Evolutionary conservation across 2,329 filamentous ascomycete species (phyloP).

Genomic region (Macrophomina tecta): DNA sequence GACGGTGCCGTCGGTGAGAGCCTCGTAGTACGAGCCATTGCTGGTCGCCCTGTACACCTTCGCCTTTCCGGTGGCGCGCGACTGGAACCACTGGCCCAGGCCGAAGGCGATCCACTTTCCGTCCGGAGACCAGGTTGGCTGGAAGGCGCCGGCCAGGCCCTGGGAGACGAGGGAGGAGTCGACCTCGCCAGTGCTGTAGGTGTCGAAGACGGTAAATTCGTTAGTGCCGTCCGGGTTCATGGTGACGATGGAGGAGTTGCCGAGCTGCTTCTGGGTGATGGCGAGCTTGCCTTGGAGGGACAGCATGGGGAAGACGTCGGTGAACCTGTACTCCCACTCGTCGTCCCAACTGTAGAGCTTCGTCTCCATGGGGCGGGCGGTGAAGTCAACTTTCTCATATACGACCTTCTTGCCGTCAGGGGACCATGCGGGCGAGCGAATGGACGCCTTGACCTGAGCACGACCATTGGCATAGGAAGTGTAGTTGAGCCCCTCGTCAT

Average conservation of each 20-base stretch:
- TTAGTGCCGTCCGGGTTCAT: constrained; percentile 40
- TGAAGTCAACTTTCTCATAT: constrained; percentile 36
- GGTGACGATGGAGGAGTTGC: constrained; percentile 47
- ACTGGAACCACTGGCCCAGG: constrained; percentile 49
- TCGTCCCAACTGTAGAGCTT: constrained; percentile 48
- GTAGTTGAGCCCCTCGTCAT: constrained; percentile 38
- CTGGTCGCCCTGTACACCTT: constrained; percentile 35
- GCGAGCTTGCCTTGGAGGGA: constrained; percentile 37
- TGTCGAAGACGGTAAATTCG: constrained; percentile 38
- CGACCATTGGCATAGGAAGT: constrained; percentile 32
- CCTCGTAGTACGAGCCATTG: constrained; percentile 37
- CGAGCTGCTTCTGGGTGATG: constrained; percentile 50
- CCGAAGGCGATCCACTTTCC: constrained; percentile 49
- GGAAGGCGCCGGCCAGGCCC: constrained; percentile 48
- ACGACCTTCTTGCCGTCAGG: constrained; percentile 41
- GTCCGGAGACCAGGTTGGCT: constrained; percentile 49
- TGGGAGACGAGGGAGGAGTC: constrained; percentile 32
- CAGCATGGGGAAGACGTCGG: constrained; percentile 50
- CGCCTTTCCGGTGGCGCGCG: constrained; percentile 36
- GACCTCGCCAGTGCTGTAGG: constrained; percentile 30
- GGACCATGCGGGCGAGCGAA: constrained; percentile 42
- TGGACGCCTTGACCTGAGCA: constrained; percentile 3
- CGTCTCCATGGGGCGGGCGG: constrained; percentile 44
- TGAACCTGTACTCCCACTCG: constrained; percentile 53
- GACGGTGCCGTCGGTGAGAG: constrained; percentile 43